Conservation (phyloP, 441 rosid genomes). For the Gossypium davidsonii region DNA sequence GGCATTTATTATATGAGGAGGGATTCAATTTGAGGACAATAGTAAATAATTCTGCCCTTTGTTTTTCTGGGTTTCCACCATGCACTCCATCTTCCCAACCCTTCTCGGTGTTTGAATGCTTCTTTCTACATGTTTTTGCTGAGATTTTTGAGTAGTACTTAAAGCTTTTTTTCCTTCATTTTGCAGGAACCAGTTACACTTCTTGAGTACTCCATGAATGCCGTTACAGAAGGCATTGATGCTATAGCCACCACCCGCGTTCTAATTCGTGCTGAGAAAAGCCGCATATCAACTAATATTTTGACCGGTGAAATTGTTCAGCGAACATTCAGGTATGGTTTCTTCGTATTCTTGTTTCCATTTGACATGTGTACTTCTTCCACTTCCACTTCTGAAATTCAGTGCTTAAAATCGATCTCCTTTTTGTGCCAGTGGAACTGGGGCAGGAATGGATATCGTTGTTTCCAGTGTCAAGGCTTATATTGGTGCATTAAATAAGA, state of each 20-base stretch:
- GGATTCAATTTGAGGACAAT: not conserved
- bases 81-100: not conserved
- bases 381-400: conserved; percentile 1
- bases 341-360: not conserved
- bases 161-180: not conserved
- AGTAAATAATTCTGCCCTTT: not conserved
- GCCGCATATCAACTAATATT: conserved; percentile 38
- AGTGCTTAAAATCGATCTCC: not conserved
- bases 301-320: conserved; percentile 44
- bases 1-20: not conserved
- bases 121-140: not conserved
- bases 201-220: conserved; percentile 75
- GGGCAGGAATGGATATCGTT: conserved; percentile 81
- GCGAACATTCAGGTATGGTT: conserved; percentile 61
- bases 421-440: conserved; percentile 56
- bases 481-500: conserved; percentile 77
- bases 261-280: conserved; percentile 54
- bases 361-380: not conserved
- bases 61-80: not conserved
- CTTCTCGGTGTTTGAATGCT: not conserved
- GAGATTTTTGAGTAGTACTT: not conserved
- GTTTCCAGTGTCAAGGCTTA: conserved; percentile 96
- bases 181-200: conserved; percentile 61
- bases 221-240: conserved; percentile 89
- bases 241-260: conserved; percentile 93